These are phyloP conservation scores for Globisporangium irregulare DNA, from an alignment of 352 stramenopile genomes.

Conservation along the genomic window DNA sequence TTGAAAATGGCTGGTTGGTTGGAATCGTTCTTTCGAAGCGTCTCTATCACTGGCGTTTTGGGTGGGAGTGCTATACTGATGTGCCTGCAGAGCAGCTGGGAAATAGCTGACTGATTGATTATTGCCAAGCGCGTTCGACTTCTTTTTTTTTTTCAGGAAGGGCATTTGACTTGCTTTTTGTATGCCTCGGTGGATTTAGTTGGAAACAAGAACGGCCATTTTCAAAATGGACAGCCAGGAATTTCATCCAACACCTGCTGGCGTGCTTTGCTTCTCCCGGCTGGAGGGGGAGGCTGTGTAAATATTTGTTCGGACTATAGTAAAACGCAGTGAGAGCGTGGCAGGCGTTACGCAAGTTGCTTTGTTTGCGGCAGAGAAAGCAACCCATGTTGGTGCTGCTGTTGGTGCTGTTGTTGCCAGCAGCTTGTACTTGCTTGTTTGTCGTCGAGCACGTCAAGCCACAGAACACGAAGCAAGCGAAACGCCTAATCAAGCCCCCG, in stretches of 20 bases:
- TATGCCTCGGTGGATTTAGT: not conserved
- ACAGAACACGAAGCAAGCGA: not conserved
- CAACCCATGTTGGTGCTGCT: not conserved
- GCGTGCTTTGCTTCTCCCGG: not conserved
- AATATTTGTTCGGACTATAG: not conserved
- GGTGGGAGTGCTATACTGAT: conserved; percentile 11
- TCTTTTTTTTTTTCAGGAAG: not conserved
- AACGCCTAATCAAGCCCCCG: not conserved
- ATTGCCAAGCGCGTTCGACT: not conserved
- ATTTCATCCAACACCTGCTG: not conserved
- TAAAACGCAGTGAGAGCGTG: not conserved
- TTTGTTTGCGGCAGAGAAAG: not conserved
- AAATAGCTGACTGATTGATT: not conserved
- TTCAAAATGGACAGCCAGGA: not conserved
- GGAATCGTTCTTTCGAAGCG: conserved; percentile 7
- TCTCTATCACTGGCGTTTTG: conserved; percentile 11
- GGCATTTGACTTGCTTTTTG: not conserved
- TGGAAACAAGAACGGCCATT: conserved; percentile 1
- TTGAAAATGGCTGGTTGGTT: not conserved
- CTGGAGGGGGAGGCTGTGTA: not conserved
- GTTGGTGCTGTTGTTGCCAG: too few species aligned
- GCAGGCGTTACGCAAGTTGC: not conserved
- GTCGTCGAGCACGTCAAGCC: not conserved
- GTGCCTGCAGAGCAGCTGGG: conserved; percentile 4
- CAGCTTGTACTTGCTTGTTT: not conserved